These are phyloP conservation scores for Udeniomyces megalosporus DNA, from an alignment of 768 basidiomycete genomes.

Conservation along the genomic window DNA sequence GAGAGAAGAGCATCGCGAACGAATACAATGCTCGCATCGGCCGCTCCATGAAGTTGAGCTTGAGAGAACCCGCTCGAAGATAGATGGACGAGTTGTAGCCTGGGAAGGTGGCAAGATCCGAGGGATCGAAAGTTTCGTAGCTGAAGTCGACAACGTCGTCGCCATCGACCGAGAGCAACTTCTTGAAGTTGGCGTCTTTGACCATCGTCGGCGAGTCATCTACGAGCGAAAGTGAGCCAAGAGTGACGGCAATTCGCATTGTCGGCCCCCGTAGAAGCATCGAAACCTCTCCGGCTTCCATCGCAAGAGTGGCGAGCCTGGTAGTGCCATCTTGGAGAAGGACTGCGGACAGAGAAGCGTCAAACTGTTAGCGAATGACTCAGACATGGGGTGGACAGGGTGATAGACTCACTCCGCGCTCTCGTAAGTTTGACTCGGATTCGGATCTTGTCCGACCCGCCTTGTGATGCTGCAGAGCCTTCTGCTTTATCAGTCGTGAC, in stretches of 20 bases:
- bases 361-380: too few species aligned
- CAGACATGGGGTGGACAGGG: too few species aligned
- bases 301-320: conserved; percentile 66
- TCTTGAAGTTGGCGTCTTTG: conserved; percentile 53
- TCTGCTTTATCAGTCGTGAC: not conserved
- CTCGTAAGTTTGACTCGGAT: conserved; percentile 61
- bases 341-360: too few species aligned
- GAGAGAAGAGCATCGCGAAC: conserved; percentile 69
- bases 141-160: conserved; percentile 83
- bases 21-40: conserved; percentile 78
- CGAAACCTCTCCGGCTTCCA: conserved; percentile 77
- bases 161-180: conserved; percentile 83
- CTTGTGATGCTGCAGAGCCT: not conserved
- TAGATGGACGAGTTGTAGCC: conserved; percentile 71
- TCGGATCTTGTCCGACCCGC: conserved; percentile 47
- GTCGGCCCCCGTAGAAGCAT: conserved; percentile 55
- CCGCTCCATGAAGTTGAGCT: conserved; percentile 69
- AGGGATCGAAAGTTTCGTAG: conserved; percentile 77
- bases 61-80: conserved; percentile 75
- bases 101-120: conserved; percentile 45
- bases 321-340: conserved; percentile 52
- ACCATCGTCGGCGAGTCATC: conserved; percentile 48
- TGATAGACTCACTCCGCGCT: conserved; percentile 8
- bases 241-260: conserved; percentile 57
- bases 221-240: conserved; percentile 66